A percentile compares a stretch with the other conserved stretches of the same genome.
phyloP scores from a whole-genome alignment of 169 alveolate species.

The Perkinsus chesapeaki region DNA sequence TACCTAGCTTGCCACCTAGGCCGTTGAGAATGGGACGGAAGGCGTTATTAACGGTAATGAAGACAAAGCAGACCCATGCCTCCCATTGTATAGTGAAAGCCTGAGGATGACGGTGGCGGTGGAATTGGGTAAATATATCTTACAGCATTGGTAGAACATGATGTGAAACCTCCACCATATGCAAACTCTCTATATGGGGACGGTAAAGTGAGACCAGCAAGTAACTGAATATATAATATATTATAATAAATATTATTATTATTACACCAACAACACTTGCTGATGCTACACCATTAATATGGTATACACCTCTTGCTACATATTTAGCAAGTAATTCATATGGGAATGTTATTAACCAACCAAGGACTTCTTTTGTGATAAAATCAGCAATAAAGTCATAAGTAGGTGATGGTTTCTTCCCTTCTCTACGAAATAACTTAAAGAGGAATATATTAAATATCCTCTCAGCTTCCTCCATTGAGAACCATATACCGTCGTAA shows the following conservation, averaged over 20 bases:
- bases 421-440: neutral
- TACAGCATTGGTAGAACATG: neutral
- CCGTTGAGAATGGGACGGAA: neutral
- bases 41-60: neutral
- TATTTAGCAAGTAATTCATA: neutral
- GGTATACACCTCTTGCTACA: neutral
- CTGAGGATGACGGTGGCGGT: neutral
- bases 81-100: neutral
- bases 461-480: neutral
- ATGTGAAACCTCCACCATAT: neutral
- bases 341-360: neutral
- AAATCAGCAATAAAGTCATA: neutral
- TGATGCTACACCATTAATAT: neutral
- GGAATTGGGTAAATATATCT: neutral
- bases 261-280: neutral
- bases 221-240: neutral
- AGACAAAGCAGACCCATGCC: neutral
- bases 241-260: no score
- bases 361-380: neutral
- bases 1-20: neutral
- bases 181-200: neutral
- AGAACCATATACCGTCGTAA: neutral
- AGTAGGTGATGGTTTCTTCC: neutral
- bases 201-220: neutral
- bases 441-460: neutral